phyloP scores from a whole-genome alignment of 2,329 filamentous ascomycete genomes.

The Fusarium sacchari region DNA sequence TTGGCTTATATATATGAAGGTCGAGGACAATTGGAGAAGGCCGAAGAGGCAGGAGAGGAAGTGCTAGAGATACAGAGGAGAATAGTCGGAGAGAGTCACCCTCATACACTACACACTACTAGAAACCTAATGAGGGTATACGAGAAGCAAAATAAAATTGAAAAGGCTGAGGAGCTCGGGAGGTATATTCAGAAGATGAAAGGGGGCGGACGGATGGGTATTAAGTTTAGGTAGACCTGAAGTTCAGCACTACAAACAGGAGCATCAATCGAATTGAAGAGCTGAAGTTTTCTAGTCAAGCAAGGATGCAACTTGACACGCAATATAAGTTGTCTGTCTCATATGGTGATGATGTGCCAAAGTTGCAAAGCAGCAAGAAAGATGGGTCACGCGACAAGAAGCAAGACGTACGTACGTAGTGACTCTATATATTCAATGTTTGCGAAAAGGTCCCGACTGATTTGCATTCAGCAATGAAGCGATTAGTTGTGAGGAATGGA shows the following conservation, averaged over 20 bases:
- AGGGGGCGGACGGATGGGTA: accelerated
- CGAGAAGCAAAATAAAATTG: accelerated
- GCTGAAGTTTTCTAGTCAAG: no score
- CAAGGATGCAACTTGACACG: accelerated
- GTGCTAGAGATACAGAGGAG: not conserved
- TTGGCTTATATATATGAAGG: accelerated
- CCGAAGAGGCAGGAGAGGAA: not conserved
- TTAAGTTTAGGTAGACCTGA: accelerated
- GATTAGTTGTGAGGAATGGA: accelerated
- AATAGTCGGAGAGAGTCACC: not conserved
- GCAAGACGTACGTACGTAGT: not conserved
- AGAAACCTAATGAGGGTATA: accelerated
- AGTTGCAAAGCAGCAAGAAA: not conserved
- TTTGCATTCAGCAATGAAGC: not conserved
- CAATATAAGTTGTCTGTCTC: accelerated
- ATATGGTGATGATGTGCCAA: accelerated
- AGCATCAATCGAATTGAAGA: accelerated
- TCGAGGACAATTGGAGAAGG: not conserved
- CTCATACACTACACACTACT: accelerated
- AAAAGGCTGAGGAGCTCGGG: not conserved
- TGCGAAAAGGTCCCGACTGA: accelerated
- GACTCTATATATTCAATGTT: not conserved
- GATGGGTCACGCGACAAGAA: not conserved
- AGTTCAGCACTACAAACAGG: accelerated
- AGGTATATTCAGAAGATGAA: accelerated